Base-by-base conservation (phyloP, 139 green algal species). In the Picochlorum sp. region DNA sequence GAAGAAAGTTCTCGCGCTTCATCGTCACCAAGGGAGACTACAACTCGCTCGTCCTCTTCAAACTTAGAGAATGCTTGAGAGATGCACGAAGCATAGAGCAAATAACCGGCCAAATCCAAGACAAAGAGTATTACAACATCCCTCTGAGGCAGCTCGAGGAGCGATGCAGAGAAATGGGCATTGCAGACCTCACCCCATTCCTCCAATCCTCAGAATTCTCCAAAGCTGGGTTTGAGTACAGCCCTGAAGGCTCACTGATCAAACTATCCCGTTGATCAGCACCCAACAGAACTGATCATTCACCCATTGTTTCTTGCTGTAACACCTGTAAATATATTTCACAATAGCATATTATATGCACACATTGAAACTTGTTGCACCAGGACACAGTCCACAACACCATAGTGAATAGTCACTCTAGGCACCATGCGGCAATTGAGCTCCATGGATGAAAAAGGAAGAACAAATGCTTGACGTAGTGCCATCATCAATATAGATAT, bases 1-100 rank as follows among this genome's bases (percentile, higher is more conserved):
- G 77, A 59, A 79, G 82, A 51, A 88, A 84, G 64, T 91, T 97
- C 71, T 50, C 60, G 18, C 59, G 71, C 4, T 95, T 50, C 69
- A 71, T 90, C 8, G 83, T 92, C 0, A 87, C 85, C 1, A 69
- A 90, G 10, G 91, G 85, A 15, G 96, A 97, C 69, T 97, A 95
- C 60, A 85, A 97, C 68, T 83, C 84, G 3, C 74, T 97, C 64
- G 75, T 87, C 54, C 75, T 90, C 62, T 72, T 75, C 50, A 77
- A 87, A 73, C 79, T 96, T 69, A 70, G 72, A 28, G 77, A 84
- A 62, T 82, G 83, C 49, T 66, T 92, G 71, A 62, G 81, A 16
- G 81, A 86, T 24, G 77, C 68, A 41, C 60, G 73, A 28, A 65
- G 65, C 26, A 55, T 71, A 59, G 74, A 84, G 50, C 24, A 64